A percentile compares a stretch with the other conserved stretches of the same genome.
Conservation (phyloP, 257 asterid genomes). For the Nicotiana tabacum region DNA sequence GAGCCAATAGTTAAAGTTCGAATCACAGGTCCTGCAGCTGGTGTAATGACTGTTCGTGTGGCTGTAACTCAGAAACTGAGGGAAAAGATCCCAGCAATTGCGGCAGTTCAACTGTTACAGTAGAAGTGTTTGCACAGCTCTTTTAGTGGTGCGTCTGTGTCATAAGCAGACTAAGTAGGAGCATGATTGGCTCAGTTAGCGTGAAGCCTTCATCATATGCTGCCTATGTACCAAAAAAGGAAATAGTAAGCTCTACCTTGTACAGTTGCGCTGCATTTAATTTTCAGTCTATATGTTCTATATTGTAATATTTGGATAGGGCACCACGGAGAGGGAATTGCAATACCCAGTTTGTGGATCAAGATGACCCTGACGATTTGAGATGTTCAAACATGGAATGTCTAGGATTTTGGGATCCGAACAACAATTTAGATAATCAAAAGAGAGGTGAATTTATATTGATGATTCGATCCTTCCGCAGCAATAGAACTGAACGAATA, state of each 20-base stretch:
- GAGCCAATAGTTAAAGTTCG: slow-evolving; percentile 92
- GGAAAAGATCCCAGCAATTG: slow-evolving; percentile 86
- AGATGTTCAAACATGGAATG: not conserved
- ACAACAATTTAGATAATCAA: too few species aligned
- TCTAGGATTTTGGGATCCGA: not conserved
- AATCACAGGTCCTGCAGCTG: slow-evolving; percentile 86
- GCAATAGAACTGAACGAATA: too few species aligned
- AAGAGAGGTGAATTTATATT: too few species aligned
- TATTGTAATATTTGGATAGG: not conserved
- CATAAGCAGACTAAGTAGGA: not conserved
- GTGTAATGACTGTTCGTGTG: slow-evolving; percentile 94
- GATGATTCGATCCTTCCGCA: too few species aligned
- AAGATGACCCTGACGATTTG: not conserved
- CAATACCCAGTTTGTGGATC: not conserved
- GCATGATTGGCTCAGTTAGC: not conserved
- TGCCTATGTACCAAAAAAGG: not conserved
- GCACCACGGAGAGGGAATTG: not conserved
- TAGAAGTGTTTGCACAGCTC: slow-evolving; percentile 18
- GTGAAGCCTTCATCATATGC: not conserved
- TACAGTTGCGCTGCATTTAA: slow-evolving; percentile 2
- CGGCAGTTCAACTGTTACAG: slow-evolving; percentile 86
- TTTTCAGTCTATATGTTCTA: not conserved
- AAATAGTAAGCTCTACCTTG: not conserved
- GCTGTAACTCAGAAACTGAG: slow-evolving; percentile 95
- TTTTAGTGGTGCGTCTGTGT: not conserved